phyloP scores from a whole-genome alignment of 768 basidiomycete species.

The Lactifluus subvellereus region DNA sequence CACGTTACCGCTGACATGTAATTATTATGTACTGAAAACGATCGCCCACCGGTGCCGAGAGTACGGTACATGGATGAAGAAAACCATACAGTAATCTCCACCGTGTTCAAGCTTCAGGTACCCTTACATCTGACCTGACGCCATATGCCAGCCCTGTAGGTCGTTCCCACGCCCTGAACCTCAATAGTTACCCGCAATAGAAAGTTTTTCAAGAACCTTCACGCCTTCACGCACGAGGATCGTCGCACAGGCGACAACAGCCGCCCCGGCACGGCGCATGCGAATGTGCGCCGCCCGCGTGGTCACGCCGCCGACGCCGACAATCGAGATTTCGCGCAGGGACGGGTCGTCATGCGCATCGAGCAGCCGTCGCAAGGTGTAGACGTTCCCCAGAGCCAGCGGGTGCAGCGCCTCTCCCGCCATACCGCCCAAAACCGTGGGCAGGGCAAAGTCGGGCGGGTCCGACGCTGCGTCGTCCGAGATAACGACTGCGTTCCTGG shows the following conservation, averaged over 20 bases:
- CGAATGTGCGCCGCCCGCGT: constrained; percentile 51
- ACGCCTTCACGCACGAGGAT: constrained; percentile 40
- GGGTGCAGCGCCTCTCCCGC: constrained; percentile 74
- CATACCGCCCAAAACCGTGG: constrained; percentile 61
- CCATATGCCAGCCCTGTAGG: constrained; percentile 41
- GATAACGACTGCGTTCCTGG: not conserved
- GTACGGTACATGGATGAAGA: not conserved
- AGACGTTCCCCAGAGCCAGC: constrained; percentile 73
- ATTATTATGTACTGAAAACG: constrained; percentile 1
- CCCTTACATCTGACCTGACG: constrained; percentile 49
- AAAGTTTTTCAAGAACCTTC: constrained; percentile 33
- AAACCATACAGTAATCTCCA: not conserved
- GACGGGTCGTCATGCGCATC: constrained; percentile 36
- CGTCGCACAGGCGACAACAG: constrained; percentile 61
- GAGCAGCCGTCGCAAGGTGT: constrained; percentile 52
- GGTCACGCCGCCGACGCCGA: constrained; percentile 82
- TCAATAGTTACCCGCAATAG: constrained; percentile 30
- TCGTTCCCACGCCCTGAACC: constrained; percentile 21
- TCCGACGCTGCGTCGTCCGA: not conserved
- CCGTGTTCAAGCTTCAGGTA: not conserved
- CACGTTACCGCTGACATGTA: constrained; percentile 2
- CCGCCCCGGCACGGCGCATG: constrained; percentile 73
- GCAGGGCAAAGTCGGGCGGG: constrained; percentile 47
- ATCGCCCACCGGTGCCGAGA: not conserved
- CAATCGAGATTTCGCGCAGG: constrained; percentile 48